A percentile compares a stretch with the other conserved stretches of the same genome.
phyloP scores from a whole-genome alignment of 2,329 filamentous ascomycete genomes.

The Fusarium sp. region DNA sequence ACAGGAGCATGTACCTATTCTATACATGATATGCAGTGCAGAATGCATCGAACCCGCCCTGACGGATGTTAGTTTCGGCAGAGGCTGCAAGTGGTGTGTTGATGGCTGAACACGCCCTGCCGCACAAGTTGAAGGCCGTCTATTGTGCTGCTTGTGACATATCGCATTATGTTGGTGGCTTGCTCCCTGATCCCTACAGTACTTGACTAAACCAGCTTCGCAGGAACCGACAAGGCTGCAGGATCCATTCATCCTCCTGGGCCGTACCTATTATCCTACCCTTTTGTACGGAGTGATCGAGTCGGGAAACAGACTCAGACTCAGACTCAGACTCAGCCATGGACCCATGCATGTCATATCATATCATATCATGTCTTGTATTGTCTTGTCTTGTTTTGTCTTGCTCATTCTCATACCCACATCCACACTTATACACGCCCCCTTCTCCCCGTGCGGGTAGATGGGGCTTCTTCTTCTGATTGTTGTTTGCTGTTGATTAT shows the following conservation, averaged over 20 bases:
- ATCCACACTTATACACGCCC: not conserved
- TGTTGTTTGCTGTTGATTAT: constrained; percentile 32
- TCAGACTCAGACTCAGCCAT: not conserved
- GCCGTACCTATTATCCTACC: constrained; percentile 5
- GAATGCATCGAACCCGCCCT: not conserved
- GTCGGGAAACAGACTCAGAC: constrained; percentile 39
- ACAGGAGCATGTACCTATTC: constrained; percentile 9
- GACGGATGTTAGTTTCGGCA: constrained; percentile 12
- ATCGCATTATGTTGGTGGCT: constrained; percentile 25
- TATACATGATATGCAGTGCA: not conserved
- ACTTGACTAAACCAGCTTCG: constrained; percentile 4
- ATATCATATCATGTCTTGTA: not conserved
- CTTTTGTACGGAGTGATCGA: constrained; percentile 20
- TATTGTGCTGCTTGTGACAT: constrained; percentile 19
- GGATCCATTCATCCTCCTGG: constrained; percentile 20
- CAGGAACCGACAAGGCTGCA: not conserved
- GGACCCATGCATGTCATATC: constrained; percentile 37
- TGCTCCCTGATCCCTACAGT: not conserved
- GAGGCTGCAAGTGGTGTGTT: constrained; percentile 14
- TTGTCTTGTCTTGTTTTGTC: constrained; percentile 9
- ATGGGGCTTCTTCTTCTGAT: constrained; percentile 23
- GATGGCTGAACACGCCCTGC: constrained; percentile 14
- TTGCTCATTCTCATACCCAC: constrained; percentile 2
- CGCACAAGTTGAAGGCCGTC: not conserved
- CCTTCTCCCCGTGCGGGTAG: constrained; percentile 23